phyloP scores from a whole-genome alignment of 129 eudicot species.

The Flaveria sonorensis region DNA sequence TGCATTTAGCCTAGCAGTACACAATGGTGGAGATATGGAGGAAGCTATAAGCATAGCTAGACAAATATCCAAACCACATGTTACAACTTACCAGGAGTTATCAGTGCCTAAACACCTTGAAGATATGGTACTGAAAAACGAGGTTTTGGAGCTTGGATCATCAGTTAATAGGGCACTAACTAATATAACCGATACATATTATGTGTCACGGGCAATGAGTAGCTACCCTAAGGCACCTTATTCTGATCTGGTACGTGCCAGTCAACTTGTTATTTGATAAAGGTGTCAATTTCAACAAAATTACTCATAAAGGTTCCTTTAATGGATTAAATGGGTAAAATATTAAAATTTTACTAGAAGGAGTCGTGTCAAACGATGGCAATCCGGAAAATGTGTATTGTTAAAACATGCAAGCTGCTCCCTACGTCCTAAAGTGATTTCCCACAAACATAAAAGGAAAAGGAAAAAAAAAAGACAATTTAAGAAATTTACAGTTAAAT shows the following conservation, averaged over 20 bases:
- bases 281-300: not conserved
- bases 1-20: constrained; percentile 71
- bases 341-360: no score
- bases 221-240: constrained; percentile 69
- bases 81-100: constrained; percentile 50
- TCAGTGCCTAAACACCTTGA: constrained; percentile 51
- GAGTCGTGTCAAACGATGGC: no score
- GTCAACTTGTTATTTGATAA: not conserved
- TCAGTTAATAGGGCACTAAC: constrained; percentile 55
- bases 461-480: no score
- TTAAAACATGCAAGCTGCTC: no score
- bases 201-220: constrained; percentile 73
- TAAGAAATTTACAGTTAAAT: no score
- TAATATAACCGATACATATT: constrained; percentile 59
- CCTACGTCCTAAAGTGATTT: no score
- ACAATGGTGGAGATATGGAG: constrained; percentile 78
- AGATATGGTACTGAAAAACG: constrained; percentile 34
- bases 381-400: no score
- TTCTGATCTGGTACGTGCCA: constrained; percentile 63
- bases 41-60: constrained; percentile 75
- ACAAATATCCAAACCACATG: constrained; percentile 47
- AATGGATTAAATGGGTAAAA: not conserved
- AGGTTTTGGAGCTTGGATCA: constrained; percentile 56
- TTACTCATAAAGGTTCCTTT: not conserved
- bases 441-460: no score